Evolutionary conservation across 2,329 filamentous ascomycete genomes (phyloP), one percentile per base, ranked within the genome.

Genomic region (Blastomyces parvus): DNA sequence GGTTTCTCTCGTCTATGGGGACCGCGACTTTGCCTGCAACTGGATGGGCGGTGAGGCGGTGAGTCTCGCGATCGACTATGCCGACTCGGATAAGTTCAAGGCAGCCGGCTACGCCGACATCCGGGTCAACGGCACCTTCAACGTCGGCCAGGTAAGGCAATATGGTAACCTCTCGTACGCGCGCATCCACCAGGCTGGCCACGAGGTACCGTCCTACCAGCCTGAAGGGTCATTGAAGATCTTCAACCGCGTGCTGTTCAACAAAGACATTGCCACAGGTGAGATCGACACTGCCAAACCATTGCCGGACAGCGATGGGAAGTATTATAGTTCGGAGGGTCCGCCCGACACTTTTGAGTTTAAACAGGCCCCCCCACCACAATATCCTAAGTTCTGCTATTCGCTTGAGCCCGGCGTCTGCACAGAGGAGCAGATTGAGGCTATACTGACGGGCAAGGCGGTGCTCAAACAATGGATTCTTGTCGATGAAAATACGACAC

Each of bases 41-140:
- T 86, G 83, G 84, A 74, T 83, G 27, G 83, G 83, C 9, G 83
- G 82, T 56, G 82, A 86, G 68, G 71, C 74, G 6, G 78, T 80
- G 8, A 81, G 79, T 62, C 73, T 84, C 4, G 76, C 76, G 0
- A 76, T 84, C 46, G 74, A 80, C 9, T 81, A 82, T 69, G 71
- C 74, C 6, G 70, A 74, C 33, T 72, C 77, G 5, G 69, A 74
- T 6, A 69, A 73, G 2, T 86, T 86, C 73, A 73, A 71, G 13
- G 67, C 72, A 14, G 80, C 82, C 0, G 82, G 83, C 2, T 84
- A 84, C 67, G 74, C 77, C 48, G 70, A 76, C n/a, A 70, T 78
- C 17, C 67, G 68, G n/a, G 75, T 76, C 27, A 79, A 78, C 64
- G 69, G 71, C 5, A 71, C 74, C 2, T 78, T 78, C 27, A 75